Conservation (phyloP, 2,329 filamentous ascomycete genomes). For the Talaromyces sp. region DNA sequence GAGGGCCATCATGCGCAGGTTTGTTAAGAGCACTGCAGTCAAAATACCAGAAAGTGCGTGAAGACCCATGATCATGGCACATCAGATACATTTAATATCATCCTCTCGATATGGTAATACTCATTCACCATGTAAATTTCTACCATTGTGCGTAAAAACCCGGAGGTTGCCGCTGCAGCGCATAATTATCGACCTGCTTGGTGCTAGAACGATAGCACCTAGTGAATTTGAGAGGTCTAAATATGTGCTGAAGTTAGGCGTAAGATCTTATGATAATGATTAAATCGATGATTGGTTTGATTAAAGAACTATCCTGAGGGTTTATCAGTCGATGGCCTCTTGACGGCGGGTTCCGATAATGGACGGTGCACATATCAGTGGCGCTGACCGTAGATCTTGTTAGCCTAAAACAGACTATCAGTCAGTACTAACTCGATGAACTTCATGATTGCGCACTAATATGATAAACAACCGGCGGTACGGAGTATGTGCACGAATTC, state of each 20-base stretch:
- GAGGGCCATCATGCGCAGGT: neutral
- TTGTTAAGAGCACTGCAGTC: neutral
- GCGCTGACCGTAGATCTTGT: neutral
- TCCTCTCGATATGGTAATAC: neutral
- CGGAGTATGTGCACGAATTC: neutral
- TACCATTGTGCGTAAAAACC: neutral
- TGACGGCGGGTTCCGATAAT: constrained; percentile 2
- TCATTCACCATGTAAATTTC: neutral
- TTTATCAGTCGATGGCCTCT: neutral
- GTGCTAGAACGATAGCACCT: neutral
- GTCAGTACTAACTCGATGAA: neutral
- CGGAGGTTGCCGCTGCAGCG: neutral
- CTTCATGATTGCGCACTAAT: neutral
- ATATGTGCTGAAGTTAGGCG: neutral
- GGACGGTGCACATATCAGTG: neutral
- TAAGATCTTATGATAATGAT: neutral
- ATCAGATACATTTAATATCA: neutral
- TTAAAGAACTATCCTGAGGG: neutral
- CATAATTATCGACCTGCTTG: neutral
- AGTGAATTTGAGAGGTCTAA: neutral
- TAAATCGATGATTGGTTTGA: constrained; percentile 4
- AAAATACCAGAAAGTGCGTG: neutral
- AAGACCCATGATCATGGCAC: neutral
- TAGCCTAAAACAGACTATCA: neutral
- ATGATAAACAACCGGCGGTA: neutral